phyloP scores from a whole-genome alignment of 2,329 filamentous ascomycete genomes.

The Hypoxylon sp. region DNA sequence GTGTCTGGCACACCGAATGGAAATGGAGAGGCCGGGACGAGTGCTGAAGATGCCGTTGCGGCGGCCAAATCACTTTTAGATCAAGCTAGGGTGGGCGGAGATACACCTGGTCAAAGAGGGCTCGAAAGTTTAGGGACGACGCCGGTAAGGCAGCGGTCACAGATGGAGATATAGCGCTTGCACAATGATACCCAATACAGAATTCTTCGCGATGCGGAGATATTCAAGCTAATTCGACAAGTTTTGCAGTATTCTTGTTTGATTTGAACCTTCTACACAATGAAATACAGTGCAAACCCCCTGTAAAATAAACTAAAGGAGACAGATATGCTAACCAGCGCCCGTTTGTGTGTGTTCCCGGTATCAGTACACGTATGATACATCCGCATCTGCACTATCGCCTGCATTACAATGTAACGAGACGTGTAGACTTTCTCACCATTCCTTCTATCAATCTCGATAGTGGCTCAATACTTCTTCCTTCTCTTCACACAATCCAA shows the following conservation, averaged over 20 bases:
- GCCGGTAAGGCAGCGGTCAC: slow-evolving; percentile 55
- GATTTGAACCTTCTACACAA: slow-evolving; percentile 39
- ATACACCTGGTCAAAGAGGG: slow-evolving; percentile 57
- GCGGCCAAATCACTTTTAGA: slow-evolving; percentile 51
- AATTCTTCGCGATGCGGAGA: slow-evolving; percentile 1
- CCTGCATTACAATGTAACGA: slow-evolving; percentile 7
- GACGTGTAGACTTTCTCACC: background rate
- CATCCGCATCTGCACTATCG: slow-evolving; percentile 37
- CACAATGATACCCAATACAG: slow-evolving; percentile 33
- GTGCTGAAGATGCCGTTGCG: slow-evolving; percentile 32
- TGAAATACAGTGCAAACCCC: slow-evolving; percentile 32
- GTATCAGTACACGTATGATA: slow-evolving; percentile 47
- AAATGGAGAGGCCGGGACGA: slow-evolving; percentile 9
- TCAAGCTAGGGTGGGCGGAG: slow-evolving; percentile 42
- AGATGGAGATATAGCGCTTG: slow-evolving; percentile 51
- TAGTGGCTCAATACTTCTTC: background rate
- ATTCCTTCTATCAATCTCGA: background rate
- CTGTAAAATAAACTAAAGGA: background rate
- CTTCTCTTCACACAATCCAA: slow-evolving; percentile 1
- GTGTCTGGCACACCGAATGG: background rate
- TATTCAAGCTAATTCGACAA: slow-evolving; percentile 16
- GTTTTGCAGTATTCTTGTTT: slow-evolving; percentile 26
- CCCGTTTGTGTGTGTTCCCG: slow-evolving; percentile 29
- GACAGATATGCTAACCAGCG: slow-evolving; percentile 43
- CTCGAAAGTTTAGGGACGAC: slow-evolving; percentile 66